phyloP scores from a whole-genome alignment of 2,329 filamentous ascomycete species.

The Hypoxylon sp. region DNA sequence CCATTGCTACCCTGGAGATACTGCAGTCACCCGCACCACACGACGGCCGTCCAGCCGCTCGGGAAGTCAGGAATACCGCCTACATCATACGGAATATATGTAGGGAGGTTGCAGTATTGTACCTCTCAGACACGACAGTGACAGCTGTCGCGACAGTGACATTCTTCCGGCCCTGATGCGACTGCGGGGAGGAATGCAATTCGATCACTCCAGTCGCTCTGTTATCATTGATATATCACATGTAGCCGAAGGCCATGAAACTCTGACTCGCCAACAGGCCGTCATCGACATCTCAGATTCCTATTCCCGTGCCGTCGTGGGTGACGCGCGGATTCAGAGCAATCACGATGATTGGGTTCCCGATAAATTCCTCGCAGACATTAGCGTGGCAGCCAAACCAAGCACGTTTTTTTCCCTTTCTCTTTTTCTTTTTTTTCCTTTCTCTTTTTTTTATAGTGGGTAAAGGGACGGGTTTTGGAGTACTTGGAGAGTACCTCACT shows the following conservation, averaged over 20 bases:
- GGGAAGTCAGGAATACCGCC: constrained; percentile 33
- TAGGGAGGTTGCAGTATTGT: constrained; percentile 12
- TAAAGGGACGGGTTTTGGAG: constrained; percentile 1
- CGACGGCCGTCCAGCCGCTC: constrained; percentile 34
- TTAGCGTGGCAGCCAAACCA: constrained; percentile 34
- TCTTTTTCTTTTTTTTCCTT: constrained; percentile 7
- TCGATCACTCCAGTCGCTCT: constrained; percentile 24
- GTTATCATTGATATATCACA: constrained; percentile 7
- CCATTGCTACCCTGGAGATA: constrained; percentile 1
- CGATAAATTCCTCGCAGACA: constrained; percentile 33
- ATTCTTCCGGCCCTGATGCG: constrained; percentile 31
- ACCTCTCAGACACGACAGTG: constrained; percentile 14
- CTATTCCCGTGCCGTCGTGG: constrained; percentile 37
- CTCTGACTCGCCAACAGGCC: constrained; percentile 36
- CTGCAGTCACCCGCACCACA: constrained; percentile 18
- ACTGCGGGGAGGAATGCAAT: constrained; percentile 32
- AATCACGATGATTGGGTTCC: constrained; percentile 39
- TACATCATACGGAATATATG: background rate
- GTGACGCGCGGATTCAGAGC: constrained; percentile 36
- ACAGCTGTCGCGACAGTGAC: constrained; percentile 3
- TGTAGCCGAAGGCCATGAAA: constrained; percentile 9
- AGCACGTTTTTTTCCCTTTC: constrained; percentile 26
- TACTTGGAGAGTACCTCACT: background rate
- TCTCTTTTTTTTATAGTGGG: constrained; percentile 17
- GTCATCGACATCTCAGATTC: constrained; percentile 41